Evolutionary conservation across 2,329 filamentous ascomycete genomes (phyloP), one percentile per base, ranked within the genome.

Genomic region (Fonsecaea pedrosoi): DNA sequence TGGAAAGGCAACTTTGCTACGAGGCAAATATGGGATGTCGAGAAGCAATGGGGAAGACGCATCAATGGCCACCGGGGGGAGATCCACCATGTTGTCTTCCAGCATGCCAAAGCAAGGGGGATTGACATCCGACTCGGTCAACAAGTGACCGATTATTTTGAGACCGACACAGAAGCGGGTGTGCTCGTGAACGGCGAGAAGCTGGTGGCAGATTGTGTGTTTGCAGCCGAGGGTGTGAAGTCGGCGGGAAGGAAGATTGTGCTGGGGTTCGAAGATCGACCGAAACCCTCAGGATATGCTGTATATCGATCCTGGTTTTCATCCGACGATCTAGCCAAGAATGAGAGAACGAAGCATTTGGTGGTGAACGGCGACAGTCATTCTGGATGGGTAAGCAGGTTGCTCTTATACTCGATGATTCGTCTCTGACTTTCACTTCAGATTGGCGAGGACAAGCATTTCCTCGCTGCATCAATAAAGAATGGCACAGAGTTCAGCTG

Each of bases 381-480:
- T 72, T 79, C 81, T 4, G 82, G 78, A 48, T 86, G 84, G 69
- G 68, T 69, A 63, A 60, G 68, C 13, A 7, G 10, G 12, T 32
- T 21, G 6, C 18, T 15, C 15, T 37, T 12, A 50, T n/a, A 9
- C n/a, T 53, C 12, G 6, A 53, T 35, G 21, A 5, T 30, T 13
- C 12, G 21, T 35, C 18, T 38, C 21, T 38, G 25, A 15, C 48
- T 34, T 18, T n/a, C 0, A 8, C 15, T 42, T 7, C 40, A 70
- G 65, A 71, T 69, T 35, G 69, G 84, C 77, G 86, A 32, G 84
- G 83, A 1, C 80, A 81, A 12, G 83, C 69, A 69, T 35, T 69
- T 86, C 71, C 80, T 86, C 40, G 82, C 81, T 6, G 84, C 83
- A 1, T 81, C 82, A 0, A 80, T 86, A 65, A 85, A 86, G 73